Evolutionary conservation across 2,329 filamentous ascomycete genomes (phyloP).

Genomic region (Lachnellula suecica): DNA sequence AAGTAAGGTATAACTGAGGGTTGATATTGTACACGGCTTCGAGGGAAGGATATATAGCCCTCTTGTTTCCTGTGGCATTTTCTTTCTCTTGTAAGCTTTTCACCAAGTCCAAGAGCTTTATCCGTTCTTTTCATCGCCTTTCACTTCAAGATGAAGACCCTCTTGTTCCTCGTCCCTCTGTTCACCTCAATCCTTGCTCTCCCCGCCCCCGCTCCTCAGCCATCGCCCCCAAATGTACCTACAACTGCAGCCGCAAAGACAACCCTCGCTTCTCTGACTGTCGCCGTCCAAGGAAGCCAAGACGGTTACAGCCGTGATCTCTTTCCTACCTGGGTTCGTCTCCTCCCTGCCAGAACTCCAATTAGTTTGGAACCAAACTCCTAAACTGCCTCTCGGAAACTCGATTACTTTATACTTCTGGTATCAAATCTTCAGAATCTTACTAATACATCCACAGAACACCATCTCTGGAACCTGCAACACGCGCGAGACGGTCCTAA

Average conservation of each 20-base stretch:
- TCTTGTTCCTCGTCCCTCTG: conserved; percentile 15
- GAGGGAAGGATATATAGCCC: background rate
- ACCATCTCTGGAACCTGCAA: conserved; percentile 67
- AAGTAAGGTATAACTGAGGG: background rate
- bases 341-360: conserved; percentile 12
- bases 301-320: conserved; percentile 62
- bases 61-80: background rate
- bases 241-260: conserved; percentile 53
- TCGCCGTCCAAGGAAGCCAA: conserved; percentile 53
- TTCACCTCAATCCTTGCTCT: conserved; percentile 12
- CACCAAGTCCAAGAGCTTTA: background rate
- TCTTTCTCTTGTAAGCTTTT: background rate
- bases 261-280: conserved; percentile 57
- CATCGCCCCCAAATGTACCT: conserved; percentile 62
- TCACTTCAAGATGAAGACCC: conserved; percentile 16
- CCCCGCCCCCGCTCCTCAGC: conserved; percentile 23
- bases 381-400: background rate
- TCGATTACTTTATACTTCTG: background rate
- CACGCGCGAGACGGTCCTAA: conserved; percentile 69
- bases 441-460: conserved; percentile 31
- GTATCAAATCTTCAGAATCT: too few species aligned
- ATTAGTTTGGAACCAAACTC: background rate
- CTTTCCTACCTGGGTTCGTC: conserved; percentile 64
- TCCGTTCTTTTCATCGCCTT: background rate
- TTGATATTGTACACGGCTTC: background rate